Evolutionary conservation across 345 rosid genomes (phyloP), one percentile per base, ranked within the genome.

Genomic region (Corchorus capsularis): DNA sequence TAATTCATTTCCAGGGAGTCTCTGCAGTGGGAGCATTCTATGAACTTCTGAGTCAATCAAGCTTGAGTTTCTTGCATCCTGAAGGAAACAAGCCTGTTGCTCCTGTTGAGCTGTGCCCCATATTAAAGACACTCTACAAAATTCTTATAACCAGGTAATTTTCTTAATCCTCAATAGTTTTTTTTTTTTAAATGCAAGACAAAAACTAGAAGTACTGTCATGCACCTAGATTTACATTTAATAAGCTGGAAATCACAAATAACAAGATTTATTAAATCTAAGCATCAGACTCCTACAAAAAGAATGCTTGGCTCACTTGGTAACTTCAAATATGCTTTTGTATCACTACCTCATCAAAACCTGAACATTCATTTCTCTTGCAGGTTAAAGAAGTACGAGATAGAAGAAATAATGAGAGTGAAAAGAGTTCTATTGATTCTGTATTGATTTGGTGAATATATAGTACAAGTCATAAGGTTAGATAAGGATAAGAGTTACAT

Each of bases 11-110:
- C 55, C 81, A 91, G 97, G 96, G 97, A 47, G 97, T 92, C 46
- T 92, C 97, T 13, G 97, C 97, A 2, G 91, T 90, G 16, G 84
- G 83, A 72, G 97, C 97, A 55, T 92, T 92, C 78, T 92, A 89
- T 54, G 89, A 87, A 79, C 88, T 92, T n/a, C 83, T 92, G 66
- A 90, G 94, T 69, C 92, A 90, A 79, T 73, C 83, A 39, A 85
- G 89, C 83, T 67, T 92, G 75, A 92, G 88, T 50, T 82, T 92
- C 71, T 73, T 88, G 77, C 94, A 89, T 79, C 92, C 92, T 0
- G 82, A 81, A 35, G 91, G 77, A 76, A 87, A 87, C 67, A 92
- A 88, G 83, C 87, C 87, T 4, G 94, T 92, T 20, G 97, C 94
- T 57, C 97, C 94, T 0, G 97, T 86, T 80, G 94, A 90, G 78